Evolutionary conservation across 495 filamentous ascomycete species (phyloP).

Genomic region (Parmelia sp.): DNA sequence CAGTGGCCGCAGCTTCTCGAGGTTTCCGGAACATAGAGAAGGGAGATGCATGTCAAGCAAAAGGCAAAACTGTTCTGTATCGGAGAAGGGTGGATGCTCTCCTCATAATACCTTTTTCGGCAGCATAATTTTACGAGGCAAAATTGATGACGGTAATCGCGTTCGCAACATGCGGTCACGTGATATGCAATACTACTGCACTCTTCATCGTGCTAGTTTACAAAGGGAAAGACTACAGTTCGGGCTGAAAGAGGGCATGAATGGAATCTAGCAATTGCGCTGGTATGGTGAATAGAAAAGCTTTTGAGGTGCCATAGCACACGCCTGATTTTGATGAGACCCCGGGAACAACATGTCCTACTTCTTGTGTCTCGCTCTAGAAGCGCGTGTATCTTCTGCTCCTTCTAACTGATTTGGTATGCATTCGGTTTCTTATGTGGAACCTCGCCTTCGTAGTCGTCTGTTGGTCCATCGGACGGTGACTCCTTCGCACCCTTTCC

Average conservation of each 20-base stretch:
- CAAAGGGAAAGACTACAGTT: neutral
- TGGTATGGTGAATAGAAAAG: neutral
- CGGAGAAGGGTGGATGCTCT: neutral
- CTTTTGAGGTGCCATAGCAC: neutral
- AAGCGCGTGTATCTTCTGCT: neutral
- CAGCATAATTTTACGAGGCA: neutral
- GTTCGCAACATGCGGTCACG: conserved; percentile 10
- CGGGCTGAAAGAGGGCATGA: neutral
- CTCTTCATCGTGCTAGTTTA: neutral
- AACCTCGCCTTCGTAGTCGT: neutral
- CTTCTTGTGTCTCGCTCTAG: neutral
- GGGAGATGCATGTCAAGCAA: neutral
- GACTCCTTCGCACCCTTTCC: neutral
- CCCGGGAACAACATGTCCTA: neutral
- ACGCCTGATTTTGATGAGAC: neutral
- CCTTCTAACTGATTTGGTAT: neutral
- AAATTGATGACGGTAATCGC: conserved; percentile 14
- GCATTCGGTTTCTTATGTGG: neutral
- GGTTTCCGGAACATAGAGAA: conserved; percentile 27
- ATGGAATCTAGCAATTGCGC: too few relatives aligned
- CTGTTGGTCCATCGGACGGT: neutral
- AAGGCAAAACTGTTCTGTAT: neutral
- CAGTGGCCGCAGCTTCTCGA: conserved; percentile 18
- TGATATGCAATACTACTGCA: conserved; percentile 1
- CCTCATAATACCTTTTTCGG: neutral